phyloP scores from a whole-genome alignment of 2,329 filamentous ascomycete species.

The Canariomyces notabilis region DNA sequence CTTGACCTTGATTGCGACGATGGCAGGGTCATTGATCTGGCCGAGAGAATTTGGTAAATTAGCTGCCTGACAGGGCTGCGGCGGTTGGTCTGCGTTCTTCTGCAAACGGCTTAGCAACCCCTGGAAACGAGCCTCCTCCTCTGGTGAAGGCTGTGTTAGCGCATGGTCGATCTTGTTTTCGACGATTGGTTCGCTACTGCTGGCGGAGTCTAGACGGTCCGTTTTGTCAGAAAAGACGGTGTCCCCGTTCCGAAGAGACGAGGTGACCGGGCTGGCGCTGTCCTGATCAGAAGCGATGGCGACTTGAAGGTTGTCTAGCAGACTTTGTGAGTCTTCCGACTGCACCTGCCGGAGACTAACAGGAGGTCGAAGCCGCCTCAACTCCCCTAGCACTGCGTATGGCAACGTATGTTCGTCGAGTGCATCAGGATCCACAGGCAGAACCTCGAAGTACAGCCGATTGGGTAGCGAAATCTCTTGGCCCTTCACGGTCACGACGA shows the following conservation, averaged over 20 bases:
- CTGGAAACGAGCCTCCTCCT: slow-evolving; percentile 18
- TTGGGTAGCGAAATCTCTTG: slow-evolving; percentile 18
- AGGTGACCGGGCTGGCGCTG: not conserved
- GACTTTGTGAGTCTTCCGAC: slow-evolving; percentile 7
- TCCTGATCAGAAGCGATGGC: not conserved
- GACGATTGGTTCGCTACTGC: not conserved
- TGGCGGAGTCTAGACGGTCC: slow-evolving; percentile 5
- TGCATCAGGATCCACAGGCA: slow-evolving; percentile 5
- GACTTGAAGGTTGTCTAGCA: slow-evolving; percentile 6
- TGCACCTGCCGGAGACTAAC: slow-evolving; percentile 4
- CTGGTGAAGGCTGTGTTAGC: not conserved
- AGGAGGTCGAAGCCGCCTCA: slow-evolving; percentile 7
- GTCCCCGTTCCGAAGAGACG: not conserved
- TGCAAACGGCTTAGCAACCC: slow-evolving; percentile 16
- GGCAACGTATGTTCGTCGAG: not conserved
- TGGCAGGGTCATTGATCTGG: slow-evolving; percentile 15
- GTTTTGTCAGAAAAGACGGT: not conserved
- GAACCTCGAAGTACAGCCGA: slow-evolving; percentile 21
- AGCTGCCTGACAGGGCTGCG: not conserved
- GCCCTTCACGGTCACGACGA: slow-evolving; percentile 19
- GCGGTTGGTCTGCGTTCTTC: not conserved
- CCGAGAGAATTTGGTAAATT: not conserved
- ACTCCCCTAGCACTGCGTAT: slow-evolving; percentile 3
- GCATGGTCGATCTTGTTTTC: not conserved
- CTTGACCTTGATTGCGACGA: slow-evolving; percentile 19